Conservation (phyloP, 75 land plant genomes). For the Pinus albicaulis region DNA sequence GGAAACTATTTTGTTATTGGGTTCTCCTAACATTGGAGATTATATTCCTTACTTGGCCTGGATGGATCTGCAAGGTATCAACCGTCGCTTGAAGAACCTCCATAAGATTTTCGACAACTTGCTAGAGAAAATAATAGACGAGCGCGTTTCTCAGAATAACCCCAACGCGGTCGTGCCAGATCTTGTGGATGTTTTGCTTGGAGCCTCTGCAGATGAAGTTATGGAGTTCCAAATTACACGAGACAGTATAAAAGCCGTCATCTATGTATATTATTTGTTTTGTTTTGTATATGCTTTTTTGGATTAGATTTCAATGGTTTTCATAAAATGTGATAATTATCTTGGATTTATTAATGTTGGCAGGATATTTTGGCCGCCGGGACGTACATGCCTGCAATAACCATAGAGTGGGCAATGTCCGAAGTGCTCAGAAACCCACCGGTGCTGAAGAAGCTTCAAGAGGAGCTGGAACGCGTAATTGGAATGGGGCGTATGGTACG, state of each 20-base stretch:
- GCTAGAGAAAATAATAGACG: conserved; percentile 6
- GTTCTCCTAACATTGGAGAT: background rate
- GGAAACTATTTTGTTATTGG: background rate
- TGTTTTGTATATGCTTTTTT: no score
- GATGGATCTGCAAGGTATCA: background rate
- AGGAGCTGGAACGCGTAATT: no score
- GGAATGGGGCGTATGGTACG: no score
- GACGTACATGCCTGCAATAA: no score
- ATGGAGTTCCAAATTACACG: conserved; percentile 4
- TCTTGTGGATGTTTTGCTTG: conserved; percentile 12
- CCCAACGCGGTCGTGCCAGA: background rate
- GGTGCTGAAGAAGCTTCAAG: no score
- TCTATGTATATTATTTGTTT: no score
- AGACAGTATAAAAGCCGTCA: background rate
- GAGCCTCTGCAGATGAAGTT: background rate
- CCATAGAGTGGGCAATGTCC: no score
- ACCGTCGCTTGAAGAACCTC: background rate
- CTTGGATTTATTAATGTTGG: no score
- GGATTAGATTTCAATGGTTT: no score
- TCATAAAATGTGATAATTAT: no score
- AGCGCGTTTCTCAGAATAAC: background rate
- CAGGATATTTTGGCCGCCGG: no score
- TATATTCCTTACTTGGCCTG: conserved; percentile 4
- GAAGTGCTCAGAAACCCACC: no score
- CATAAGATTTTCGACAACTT: conserved; percentile 3